A percentile compares a stretch with the other conserved stretches of the same genome.
Evolutionary conservation across 2,329 filamentous ascomycete species (phyloP).

Genomic region (Colletotrichum camelliae): DNA sequence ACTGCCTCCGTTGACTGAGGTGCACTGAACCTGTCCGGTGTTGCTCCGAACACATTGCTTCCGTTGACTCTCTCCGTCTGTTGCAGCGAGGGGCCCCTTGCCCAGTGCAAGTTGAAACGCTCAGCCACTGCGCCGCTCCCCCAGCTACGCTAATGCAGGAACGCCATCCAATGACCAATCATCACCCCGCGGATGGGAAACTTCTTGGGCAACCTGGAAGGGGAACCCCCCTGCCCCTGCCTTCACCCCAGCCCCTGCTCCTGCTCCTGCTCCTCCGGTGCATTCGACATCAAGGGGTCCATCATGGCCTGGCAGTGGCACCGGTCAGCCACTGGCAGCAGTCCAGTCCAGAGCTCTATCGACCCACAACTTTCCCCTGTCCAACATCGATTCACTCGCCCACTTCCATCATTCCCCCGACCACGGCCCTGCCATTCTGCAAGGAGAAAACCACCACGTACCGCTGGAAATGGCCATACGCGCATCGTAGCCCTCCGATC

Average conservation of each 20-base stretch:
- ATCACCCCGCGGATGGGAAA: background rate
- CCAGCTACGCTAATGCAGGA: constrained; percentile 21
- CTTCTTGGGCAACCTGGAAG: constrained; percentile 3
- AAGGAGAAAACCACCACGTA: background rate
- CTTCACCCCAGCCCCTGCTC: background rate
- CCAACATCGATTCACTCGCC: background rate
- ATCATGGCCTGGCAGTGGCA: background rate
- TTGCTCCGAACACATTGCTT: background rate
- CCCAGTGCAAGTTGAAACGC: constrained; percentile 22
- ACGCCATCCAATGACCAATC: constrained; percentile 10
- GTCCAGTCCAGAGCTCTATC: background rate
- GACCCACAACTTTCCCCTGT: constrained; percentile 3
- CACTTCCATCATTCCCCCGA: background rate
- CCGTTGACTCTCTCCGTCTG: background rate
- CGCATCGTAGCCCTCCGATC: background rate
- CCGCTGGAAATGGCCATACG: background rate
- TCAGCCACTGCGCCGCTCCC: constrained; percentile 19
- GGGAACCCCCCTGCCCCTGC: background rate
- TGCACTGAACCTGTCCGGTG: background rate
- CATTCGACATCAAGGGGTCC: background rate
- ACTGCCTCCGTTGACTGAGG: background rate
- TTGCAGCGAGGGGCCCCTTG: background rate
- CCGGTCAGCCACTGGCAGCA: background rate
- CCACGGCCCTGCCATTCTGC: background rate
- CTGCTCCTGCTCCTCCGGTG: background rate